Percentiles rank a stretch among this genome's conserved stretches.
phyloP scores from a whole-genome alignment of 2,329 filamentous ascomycete species.

The Sclerotinia glacialis region DNA sequence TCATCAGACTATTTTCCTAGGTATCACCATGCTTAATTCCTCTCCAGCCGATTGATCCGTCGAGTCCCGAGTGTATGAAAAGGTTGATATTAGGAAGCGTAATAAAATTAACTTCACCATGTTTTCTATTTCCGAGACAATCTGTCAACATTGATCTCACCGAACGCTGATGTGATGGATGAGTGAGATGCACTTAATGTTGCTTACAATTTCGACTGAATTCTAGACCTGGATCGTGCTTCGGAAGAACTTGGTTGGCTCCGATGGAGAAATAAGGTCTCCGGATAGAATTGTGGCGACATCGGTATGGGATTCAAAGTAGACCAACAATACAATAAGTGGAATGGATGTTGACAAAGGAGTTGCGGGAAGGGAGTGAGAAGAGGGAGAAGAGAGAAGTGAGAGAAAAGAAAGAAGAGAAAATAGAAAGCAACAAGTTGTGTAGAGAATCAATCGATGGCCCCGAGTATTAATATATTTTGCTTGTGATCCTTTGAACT shows the following conservation, averaged over 20 bases:
- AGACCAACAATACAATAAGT: conserved; percentile 1
- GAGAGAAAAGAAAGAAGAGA: background rate
- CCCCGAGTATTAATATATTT: conserved; percentile 4
- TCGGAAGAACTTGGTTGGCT: conserved; percentile 5
- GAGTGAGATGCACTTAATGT: background rate
- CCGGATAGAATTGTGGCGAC: conserved; percentile 4
- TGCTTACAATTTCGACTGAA: conserved; percentile 13
- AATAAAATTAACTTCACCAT: background rate
- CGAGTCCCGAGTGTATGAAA: background rate
- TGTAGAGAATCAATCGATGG: background rate
- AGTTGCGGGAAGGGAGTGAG: background rate
- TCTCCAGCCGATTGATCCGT: conserved; percentile 1
- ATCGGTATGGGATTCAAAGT: conserved; percentile 3
- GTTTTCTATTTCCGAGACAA: background rate
- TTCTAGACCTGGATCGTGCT: conserved; percentile 14
- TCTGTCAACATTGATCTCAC: background rate
- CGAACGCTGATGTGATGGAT: background rate
- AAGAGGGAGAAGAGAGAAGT: background rate
- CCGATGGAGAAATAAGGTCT: background rate
- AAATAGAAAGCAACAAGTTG: background rate
- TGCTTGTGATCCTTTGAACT: background rate
- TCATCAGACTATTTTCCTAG: background rate
- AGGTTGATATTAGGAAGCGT: background rate
- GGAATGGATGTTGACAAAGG: background rate
- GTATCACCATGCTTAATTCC: background rate